Evolutionary conservation across 1,139 yeast genomes (phyloP).

Genomic region (Sugiyamaella japonica): DNA sequence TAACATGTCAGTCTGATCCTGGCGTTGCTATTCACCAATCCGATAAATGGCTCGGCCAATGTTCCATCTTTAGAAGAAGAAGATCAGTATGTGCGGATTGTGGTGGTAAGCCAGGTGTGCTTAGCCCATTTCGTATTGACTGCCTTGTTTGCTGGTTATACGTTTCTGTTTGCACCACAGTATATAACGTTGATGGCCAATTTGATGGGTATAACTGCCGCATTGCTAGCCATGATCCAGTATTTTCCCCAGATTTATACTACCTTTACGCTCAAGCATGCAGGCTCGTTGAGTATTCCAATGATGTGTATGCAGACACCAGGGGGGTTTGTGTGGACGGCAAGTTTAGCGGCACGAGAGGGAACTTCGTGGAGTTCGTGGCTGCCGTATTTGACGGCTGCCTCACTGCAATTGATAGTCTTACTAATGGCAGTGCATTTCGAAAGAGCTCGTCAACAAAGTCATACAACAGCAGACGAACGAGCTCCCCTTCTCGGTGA

Average conservation of each 20-base stretch:
- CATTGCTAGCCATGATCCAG: slow-evolving; percentile 60
- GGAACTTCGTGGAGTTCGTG: slow-evolving; percentile 88
- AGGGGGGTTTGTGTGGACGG: slow-evolving; percentile 80
- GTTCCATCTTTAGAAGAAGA: slow-evolving; percentile 6
- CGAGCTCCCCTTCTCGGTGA: slow-evolving; percentile 17
- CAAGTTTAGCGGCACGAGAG: slow-evolving; percentile 65
- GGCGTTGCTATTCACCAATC: slow-evolving; percentile 19
- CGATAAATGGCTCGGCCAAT: background rate
- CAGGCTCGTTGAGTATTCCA: slow-evolving; percentile 76
- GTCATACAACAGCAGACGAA: slow-evolving; percentile 13
- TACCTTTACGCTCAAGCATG: slow-evolving; percentile 66
- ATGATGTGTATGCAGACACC: slow-evolving; percentile 92
- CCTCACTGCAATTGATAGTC: slow-evolving; percentile 59
- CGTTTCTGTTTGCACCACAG: slow-evolving; percentile 25
- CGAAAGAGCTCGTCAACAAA: slow-evolving; percentile 28
- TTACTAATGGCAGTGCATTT: slow-evolving; percentile 54
- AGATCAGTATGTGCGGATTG: slow-evolving; percentile 15
- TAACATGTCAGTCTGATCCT: slow-evolving; percentile 1
- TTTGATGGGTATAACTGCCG: slow-evolving; percentile 60
- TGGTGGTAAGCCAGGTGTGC: slow-evolving; percentile 23
- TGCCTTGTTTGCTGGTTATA: slow-evolving; percentile 29
- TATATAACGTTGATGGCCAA: slow-evolving; percentile 49
- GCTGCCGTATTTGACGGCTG: slow-evolving; percentile 78
- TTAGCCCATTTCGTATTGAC: slow-evolving; percentile 31
- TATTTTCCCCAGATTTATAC: slow-evolving; percentile 80